phyloP scores from a whole-genome alignment of 2,329 filamentous ascomycete genomes.

The Alternaria angustiovoidea region DNA sequence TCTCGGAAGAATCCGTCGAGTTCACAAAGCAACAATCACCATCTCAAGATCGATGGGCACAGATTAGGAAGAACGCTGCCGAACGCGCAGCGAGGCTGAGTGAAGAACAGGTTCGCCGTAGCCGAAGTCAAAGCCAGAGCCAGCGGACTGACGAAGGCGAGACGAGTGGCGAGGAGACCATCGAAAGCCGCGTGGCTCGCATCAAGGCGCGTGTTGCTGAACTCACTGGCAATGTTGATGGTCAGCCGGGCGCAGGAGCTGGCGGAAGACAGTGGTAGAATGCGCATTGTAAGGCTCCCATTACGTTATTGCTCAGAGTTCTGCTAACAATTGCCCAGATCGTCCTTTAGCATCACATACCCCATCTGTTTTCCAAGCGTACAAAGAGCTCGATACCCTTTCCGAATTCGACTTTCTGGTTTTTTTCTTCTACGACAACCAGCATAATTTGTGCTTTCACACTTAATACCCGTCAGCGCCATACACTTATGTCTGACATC shows the following conservation, averaged over 20 bases:
- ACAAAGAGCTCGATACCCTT: conserved; percentile 44
- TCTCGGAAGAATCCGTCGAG: conserved; percentile 56
- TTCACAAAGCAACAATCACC: conserved; percentile 47
- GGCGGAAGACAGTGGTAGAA: conserved; percentile 25
- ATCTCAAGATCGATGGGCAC: conserved; percentile 84
- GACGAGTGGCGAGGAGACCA: conserved; percentile 95
- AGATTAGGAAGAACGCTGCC: conserved; percentile 93
- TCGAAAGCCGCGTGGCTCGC: conserved; percentile 93
- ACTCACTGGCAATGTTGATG: conserved; percentile 70
- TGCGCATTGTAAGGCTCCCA: conserved; percentile 22
- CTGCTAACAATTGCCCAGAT: conserved; percentile 14
- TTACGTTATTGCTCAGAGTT: not conserved
- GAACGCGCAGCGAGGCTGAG: conserved; percentile 74
- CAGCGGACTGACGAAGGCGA: conserved; percentile 79
- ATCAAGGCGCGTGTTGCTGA: conserved; percentile 98
- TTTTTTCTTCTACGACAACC: conserved; percentile 17
- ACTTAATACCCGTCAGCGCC: conserved; percentile 37
- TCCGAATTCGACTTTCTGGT: conserved; percentile 31
- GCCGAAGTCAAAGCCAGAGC: conserved; percentile 62
- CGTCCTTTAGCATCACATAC: conserved; percentile 18
- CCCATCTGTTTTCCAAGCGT: conserved; percentile 31
- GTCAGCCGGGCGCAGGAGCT: conserved; percentile 24
- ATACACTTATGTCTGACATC: conserved; percentile 8
- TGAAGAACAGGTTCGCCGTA: conserved; percentile 69
- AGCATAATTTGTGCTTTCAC: conserved; percentile 14